These are phyloP conservation scores for Citrus australasica DNA, from an alignment of 345 rosid species.

Conservation along the genomic window DNA sequence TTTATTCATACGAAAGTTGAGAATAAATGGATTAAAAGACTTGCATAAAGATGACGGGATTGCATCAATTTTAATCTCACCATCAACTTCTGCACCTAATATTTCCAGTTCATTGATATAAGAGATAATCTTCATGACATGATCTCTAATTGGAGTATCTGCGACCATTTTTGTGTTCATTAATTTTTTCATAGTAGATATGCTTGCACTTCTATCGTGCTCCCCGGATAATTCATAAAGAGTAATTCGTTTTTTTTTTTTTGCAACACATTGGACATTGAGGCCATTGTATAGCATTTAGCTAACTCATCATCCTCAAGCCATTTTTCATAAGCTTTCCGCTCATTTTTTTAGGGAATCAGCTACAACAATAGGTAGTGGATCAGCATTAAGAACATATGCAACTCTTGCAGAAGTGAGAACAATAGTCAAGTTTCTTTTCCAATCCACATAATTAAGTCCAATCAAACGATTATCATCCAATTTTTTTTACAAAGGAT, in stretches of 20 bases:
- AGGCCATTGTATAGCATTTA: not conserved
- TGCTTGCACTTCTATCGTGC: not conserved
- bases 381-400: not conserved
- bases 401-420: not conserved
- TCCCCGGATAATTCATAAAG: not conserved
- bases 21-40: not conserved
- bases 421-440: not conserved
- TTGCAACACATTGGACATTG: not conserved
- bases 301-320: not conserved
- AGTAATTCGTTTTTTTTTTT: not conserved
- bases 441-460: not conserved
- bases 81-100: not conserved
- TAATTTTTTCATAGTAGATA: too few species aligned
- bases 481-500: too few species aligned
- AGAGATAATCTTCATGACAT: not conserved
- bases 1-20: not conserved
- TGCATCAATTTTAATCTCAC: not conserved
- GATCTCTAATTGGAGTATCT: not conserved
- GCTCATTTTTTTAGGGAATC: not conserved
- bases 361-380: not conserved
- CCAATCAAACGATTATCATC: not conserved
- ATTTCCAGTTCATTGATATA: not conserved
- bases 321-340: not conserved
- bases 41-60: not conserved
- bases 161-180: not conserved